A percentile compares a stretch with the other conserved stretches of the same genome.
phyloP scores from a whole-genome alignment of 345 rosid species.

The Viola odorata region DNA sequence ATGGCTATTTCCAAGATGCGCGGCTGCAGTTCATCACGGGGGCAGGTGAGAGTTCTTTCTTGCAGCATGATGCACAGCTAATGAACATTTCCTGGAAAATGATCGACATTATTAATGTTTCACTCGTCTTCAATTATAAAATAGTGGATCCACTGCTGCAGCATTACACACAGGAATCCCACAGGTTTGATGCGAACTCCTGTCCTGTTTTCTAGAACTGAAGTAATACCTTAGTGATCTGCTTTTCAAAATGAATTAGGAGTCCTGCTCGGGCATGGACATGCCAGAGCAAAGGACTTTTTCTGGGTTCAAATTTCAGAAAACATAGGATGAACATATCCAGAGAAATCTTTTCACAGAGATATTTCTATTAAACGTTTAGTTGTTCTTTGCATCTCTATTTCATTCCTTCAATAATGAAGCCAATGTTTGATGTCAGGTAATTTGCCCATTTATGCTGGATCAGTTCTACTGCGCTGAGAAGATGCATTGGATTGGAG shows the following conservation, averaged over 20 bases:
- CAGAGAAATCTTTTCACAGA: not conserved
- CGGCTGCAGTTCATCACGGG: slow-evolving; percentile 83
- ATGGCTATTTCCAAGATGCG: slow-evolving; percentile 64
- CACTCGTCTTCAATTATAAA: slow-evolving; percentile 2
- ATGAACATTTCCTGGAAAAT: no score
- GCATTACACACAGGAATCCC: slow-evolving; percentile 77
- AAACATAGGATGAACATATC: not conserved
- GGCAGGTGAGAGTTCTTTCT: slow-evolving; percentile 52
- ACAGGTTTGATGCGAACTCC: slow-evolving; percentile 44
- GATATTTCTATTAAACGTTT: no score
- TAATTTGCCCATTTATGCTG: slow-evolving; percentile 76
- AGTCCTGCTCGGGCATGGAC: not conserved
- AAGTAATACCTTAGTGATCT: not conserved
- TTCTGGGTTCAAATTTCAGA: not conserved
- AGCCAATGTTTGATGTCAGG: slow-evolving; percentile 36
- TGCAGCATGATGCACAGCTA: not conserved
- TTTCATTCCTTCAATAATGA: no score
- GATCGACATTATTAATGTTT: no score
- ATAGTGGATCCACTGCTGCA: slow-evolving; percentile 85
- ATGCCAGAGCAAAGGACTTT: not conserved
- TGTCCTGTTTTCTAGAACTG: slow-evolving; percentile 8
- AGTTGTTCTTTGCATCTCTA: no score
- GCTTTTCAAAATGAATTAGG: not conserved
- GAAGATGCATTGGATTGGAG: slow-evolving; percentile 87
- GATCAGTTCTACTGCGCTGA: slow-evolving; percentile 98